A percentile compares a stretch with the other conserved stretches of the same genome.
Conservation (phyloP, 2,329 filamentous ascomycete genomes). For the Xylaria sp. region DNA sequence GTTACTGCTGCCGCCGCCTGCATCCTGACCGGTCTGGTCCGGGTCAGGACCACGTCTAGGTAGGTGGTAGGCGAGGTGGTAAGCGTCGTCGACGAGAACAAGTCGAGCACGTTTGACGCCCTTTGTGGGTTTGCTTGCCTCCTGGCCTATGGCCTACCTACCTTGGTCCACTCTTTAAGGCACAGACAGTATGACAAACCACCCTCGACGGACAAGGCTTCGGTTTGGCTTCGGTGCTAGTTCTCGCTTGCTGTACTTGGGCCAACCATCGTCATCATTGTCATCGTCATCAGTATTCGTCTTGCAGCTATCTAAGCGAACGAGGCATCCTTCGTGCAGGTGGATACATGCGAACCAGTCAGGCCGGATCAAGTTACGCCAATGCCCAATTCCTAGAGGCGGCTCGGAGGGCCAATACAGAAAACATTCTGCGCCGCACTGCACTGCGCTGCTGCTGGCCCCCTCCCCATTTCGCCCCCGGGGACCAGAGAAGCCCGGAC, state of each 20-base stretch:
- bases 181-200: conserved; percentile 24
- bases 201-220: conserved; percentile 6
- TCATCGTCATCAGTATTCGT: conserved; percentile 5
- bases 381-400: background rate
- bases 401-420: background rate
- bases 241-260: background rate
- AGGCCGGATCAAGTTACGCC: background rate
- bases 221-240: conserved; percentile 16
- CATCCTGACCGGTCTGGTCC: conserved; percentile 24
- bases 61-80: conserved; percentile 19
- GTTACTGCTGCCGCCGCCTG: conserved; percentile 26
- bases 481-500: conserved; percentile 12
- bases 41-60: conserved; percentile 16
- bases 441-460: conserved; percentile 1
- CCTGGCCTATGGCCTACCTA: background rate
- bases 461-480: conserved; percentile 3
- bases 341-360: background rate
- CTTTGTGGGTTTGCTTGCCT: conserved; percentile 18
- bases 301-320: conserved; percentile 21
- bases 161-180: conserved; percentile 6
- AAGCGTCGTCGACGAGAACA: conserved; percentile 26
- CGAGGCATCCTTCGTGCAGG: conserved; percentile 10
- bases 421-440: background rate
- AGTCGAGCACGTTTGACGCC: conserved; percentile 18
- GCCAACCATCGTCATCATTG: conserved; percentile 5